Evolutionary conservation across 2,329 filamentous ascomycete genomes (phyloP).

Genomic region (Rhinocladiella mackenziei): DNA sequence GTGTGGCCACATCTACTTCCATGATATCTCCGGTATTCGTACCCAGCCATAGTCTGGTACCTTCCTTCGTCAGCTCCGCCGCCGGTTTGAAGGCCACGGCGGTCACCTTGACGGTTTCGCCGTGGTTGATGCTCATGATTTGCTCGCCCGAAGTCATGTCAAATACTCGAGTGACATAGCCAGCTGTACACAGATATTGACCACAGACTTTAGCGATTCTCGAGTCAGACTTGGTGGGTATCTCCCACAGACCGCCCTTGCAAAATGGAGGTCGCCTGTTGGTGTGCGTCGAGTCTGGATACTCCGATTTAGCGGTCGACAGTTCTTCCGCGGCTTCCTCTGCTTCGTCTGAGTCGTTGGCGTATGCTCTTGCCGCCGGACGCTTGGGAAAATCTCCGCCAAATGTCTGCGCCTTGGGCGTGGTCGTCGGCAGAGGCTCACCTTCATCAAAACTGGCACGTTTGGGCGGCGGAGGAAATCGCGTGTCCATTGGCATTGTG

Average conservation of each 20-base stretch:
- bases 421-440: constrained; percentile 8
- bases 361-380: constrained; percentile 23
- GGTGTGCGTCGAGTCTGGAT: constrained; percentile 76
- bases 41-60: constrained; percentile 79
- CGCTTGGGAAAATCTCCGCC: constrained; percentile 7
- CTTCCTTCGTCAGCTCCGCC: constrained; percentile 72
- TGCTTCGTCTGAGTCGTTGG: constrained; percentile 50
- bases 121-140: constrained; percentile 74
- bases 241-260: constrained; percentile 68
- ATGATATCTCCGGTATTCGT: constrained; percentile 83
- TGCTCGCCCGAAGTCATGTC: constrained; percentile 76
- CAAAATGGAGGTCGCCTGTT: constrained; percentile 79
- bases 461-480: constrained; percentile 35
- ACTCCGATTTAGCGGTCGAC: constrained; percentile 57
- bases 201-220: constrained; percentile 84
- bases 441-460: constrained; percentile 27
- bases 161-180: constrained; percentile 84
- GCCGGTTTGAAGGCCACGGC: constrained; percentile 83
- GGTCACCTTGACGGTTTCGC: constrained; percentile 77
- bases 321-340: constrained; percentile 47
- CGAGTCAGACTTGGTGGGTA: constrained; percentile 80
- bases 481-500: constrained; percentile 24
- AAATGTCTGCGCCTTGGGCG: constrained; percentile 17
- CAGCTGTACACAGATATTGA: constrained; percentile 79
- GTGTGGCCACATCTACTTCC: constrained; percentile 76